Evolutionary conservation across 192 early-diverging fungal genomes (phyloP), one percentile per base, ranked within the genome.

Genomic region (Podila verticillata): DNA sequence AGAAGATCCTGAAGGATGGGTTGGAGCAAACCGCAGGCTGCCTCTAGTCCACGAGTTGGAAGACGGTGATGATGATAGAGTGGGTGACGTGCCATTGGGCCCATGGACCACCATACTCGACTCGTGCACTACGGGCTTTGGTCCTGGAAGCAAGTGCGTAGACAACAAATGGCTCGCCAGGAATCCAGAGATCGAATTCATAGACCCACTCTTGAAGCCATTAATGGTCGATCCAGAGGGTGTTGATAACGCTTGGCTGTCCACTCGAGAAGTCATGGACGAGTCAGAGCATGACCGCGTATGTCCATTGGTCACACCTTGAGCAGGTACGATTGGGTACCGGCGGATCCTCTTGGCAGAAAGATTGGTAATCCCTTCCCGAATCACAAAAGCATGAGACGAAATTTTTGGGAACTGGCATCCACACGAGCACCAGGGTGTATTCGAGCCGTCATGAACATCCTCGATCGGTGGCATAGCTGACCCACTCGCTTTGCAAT

Each of bases 391-490:
- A 1, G 77, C 77, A 65, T 72, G 70, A 0, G 77, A 68, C 1
- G 77, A 80, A 30, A 80, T 80, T 54, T 80, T 80, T 17, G 77
- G 77, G 10, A 80, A 56, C 26, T 80, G 77, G 47, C 77, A 80
- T 8, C 77, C 77, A 24, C 77, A 80, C 4, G 13, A 24, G 35
- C 77, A 80, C 77, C 77, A 80, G 7, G 28, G 31, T 20, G 67
- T 3, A 20, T 24, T 69, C 4, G 48, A 10, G 28, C 66, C 22
- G n/a, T 44, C 31, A 22, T 36, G 39, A 8, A 48, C 68, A 22
- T 54, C 68, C 6, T 69, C 70, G 5, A 56, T 62, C 17, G 69
- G 65, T 30, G 57, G 57, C 2, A 73, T 61, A 17, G n/a, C 22
- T n/a, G 34, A 57, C 5, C 22, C 44, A 12, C 48, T 31, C 4